A percentile compares a stretch with the other conserved stretches of the same genome.
These are phyloP conservation scores for Decorospora gaudefroyi DNA, from an alignment of 2,329 filamentous ascomycete species.

Conservation along the genomic window DNA sequence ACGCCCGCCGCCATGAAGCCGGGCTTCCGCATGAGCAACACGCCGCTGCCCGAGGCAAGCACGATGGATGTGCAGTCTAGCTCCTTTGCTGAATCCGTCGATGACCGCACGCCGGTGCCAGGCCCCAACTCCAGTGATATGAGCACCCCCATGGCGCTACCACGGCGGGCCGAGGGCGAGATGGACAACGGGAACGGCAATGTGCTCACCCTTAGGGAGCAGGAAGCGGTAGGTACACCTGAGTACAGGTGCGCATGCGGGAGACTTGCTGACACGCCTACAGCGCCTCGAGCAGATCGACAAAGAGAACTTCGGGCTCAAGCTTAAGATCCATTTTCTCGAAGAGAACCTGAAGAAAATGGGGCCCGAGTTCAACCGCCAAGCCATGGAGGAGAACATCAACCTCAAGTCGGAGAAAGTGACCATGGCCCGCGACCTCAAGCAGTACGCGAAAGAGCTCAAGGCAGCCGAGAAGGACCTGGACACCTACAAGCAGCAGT, in stretches of 20 bases:
- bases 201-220: slow-evolving; percentile 86
- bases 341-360: slow-evolving; percentile 87
- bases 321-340: slow-evolving; percentile 72
- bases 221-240: slow-evolving; percentile 72
- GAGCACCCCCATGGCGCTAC: slow-evolving; percentile 77
- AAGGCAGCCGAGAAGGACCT: slow-evolving; percentile 82
- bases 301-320: slow-evolving; percentile 94
- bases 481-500: slow-evolving; percentile 79
- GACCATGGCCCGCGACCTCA: slow-evolving; percentile 84
- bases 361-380: slow-evolving; percentile 86
- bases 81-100: slow-evolving; percentile 59
- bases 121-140: slow-evolving; percentile 77
- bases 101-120: slow-evolving; percentile 73
- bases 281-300: slow-evolving; percentile 88
- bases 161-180: slow-evolving; percentile 66
- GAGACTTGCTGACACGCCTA: slow-evolving; percentile 5
- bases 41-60: slow-evolving; percentile 77
- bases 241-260: not conserved
- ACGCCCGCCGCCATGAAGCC: slow-evolving; percentile 71
- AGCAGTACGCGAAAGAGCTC: slow-evolving; percentile 83
- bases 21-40: slow-evolving; percentile 68
- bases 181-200: slow-evolving; percentile 82
- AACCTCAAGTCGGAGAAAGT: slow-evolving; percentile 92
- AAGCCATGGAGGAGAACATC: slow-evolving; percentile 89
- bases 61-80: slow-evolving; percentile 54